These are phyloP conservation scores for Paratrypanosoma confusum DNA, from an alignment of 208 protist species.

Conservation along the genomic window DNA sequence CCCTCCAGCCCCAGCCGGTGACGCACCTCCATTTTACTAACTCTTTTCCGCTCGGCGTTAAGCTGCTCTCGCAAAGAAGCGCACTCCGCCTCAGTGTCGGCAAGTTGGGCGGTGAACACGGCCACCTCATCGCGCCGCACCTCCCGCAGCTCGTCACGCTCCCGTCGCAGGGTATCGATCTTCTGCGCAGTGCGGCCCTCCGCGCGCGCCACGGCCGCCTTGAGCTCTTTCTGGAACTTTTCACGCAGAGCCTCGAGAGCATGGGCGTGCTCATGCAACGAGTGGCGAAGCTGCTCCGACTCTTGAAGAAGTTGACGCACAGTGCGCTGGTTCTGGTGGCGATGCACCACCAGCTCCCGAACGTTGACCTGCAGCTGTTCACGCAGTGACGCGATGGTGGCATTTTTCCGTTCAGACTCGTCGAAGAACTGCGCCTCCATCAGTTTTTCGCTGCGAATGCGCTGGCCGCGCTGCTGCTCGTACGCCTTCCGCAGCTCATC, in stretches of 20 bases:
- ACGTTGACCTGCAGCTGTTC: slow-evolving; percentile 36
- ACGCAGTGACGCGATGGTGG: slow-evolving; percentile 37
- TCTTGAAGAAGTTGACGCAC: slow-evolving; percentile 23
- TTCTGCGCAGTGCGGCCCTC: background rate
- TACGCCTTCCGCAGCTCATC: slow-evolving; percentile 48
- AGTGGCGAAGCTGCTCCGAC: slow-evolving; percentile 29
- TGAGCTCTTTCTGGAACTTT: slow-evolving; percentile 9
- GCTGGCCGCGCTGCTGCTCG: slow-evolving; percentile 39
- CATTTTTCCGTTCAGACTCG: slow-evolving; percentile 9
- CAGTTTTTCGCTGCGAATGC: slow-evolving; percentile 18
- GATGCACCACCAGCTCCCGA: slow-evolving; percentile 41
- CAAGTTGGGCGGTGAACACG: background rate
- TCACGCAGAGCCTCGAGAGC: slow-evolving; percentile 4
- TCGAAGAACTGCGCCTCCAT: slow-evolving; percentile 15
- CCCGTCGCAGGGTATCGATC: background rate
- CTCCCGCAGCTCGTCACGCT: slow-evolving; percentile 1
- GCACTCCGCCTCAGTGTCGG: background rate
- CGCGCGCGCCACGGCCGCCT: slow-evolving; percentile 10
- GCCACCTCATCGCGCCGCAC: slow-evolving; percentile 7
- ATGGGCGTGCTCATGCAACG: no score
- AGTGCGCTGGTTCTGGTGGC: slow-evolving; percentile 30
- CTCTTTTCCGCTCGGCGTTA: slow-evolving; percentile 12
- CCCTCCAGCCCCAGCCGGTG: slow-evolving; percentile 50
- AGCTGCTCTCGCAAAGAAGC: slow-evolving; percentile 11
- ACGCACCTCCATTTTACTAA: slow-evolving; percentile 28